phyloP scores from a whole-genome alignment of 176 grass and related monocot species.

The Phoenix roebelenii region DNA sequence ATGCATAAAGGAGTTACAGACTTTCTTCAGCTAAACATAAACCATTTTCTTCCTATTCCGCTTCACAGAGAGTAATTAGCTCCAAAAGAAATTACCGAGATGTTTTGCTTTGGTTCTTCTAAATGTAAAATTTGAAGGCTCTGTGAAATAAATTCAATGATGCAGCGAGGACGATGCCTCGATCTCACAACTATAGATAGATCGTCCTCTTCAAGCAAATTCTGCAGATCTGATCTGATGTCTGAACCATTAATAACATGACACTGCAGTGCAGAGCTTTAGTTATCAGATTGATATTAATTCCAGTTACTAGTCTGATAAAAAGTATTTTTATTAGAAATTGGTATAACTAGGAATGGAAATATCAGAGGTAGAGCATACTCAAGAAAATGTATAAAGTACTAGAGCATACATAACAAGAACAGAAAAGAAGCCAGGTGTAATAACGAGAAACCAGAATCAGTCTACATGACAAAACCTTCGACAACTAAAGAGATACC shows the following conservation, averaged over 20 bases:
- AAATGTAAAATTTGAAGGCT: slow-evolving; percentile 52
- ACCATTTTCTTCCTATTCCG: neutral
- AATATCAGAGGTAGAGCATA: too few relatives aligned
- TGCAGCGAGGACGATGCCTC: slow-evolving; percentile 62
- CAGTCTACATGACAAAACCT: too few relatives aligned
- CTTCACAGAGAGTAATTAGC: neutral
- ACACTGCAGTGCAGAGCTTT: slow-evolving; percentile 46
- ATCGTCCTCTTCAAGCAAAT: slow-evolving; percentile 64
- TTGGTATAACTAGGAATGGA: too few relatives aligned
- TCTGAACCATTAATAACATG: slow-evolving; percentile 68
- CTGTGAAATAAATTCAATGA: slow-evolving; percentile 87
- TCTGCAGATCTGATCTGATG: slow-evolving; percentile 48
- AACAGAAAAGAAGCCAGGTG: too few relatives aligned
- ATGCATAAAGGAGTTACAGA: too few relatives aligned
- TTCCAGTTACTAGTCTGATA: too few relatives aligned
- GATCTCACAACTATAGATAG: slow-evolving; percentile 55
- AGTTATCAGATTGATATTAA: slow-evolving; percentile 1
- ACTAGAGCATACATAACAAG: too few relatives aligned
- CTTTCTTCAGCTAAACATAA: too few relatives aligned
- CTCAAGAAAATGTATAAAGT: too few relatives aligned
- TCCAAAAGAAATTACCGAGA: slow-evolving; percentile 39
- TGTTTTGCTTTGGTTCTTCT: slow-evolving; percentile 44
- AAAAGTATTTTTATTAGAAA: too few relatives aligned
- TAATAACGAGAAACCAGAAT: too few relatives aligned
- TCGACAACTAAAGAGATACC: too few relatives aligned